Percentiles rank a stretch among this genome's conserved stretches.
Evolutionary conservation across 2,329 filamentous ascomycete genomes (phyloP).

Genomic region (Penicillium aurantiogriseum): DNA sequence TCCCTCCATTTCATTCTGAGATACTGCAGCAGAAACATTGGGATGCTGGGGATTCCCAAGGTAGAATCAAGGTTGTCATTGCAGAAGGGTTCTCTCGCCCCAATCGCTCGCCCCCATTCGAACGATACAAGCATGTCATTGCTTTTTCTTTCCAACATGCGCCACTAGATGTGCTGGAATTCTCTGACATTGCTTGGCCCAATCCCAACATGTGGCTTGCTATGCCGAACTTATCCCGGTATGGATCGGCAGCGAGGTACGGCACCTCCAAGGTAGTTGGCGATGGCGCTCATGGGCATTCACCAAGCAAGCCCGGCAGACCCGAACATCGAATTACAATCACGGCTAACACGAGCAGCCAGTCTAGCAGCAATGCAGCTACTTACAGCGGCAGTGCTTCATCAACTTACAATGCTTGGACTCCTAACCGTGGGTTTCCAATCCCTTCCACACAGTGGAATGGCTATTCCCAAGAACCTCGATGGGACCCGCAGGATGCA

Average conservation of each 20-base stretch:
- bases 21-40: constrained; percentile 68
- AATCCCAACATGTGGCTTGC: constrained; percentile 67
- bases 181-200: constrained; percentile 75
- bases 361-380: constrained; percentile 14
- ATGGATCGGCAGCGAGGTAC: constrained; percentile 26
- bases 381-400: constrained; percentile 11
- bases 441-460: constrained; percentile 29
- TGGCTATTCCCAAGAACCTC: constrained; percentile 23
- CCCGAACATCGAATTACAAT: constrained; percentile 22
- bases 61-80: constrained; percentile 73
- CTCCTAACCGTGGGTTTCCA: constrained; percentile 32
- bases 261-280: constrained; percentile 46
- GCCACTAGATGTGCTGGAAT: constrained; percentile 74
- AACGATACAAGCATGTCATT: constrained; percentile 69
- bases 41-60: constrained; percentile 68
- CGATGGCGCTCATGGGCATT: constrained; percentile 61
- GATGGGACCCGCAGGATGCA: constrained; percentile 29
- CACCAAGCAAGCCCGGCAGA: constrained; percentile 49
- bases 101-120: constrained; percentile 52
- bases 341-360: constrained; percentile 15
- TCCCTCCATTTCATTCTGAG: constrained; percentile 69
- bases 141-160: constrained; percentile 84
- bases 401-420: constrained; percentile 29
- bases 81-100: constrained; percentile 66
- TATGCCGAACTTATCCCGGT: constrained; percentile 39